These are phyloP conservation scores for Stentor coeruleus DNA, from an alignment of 73 alveolate genomes.

Conservation along the genomic window DNA sequence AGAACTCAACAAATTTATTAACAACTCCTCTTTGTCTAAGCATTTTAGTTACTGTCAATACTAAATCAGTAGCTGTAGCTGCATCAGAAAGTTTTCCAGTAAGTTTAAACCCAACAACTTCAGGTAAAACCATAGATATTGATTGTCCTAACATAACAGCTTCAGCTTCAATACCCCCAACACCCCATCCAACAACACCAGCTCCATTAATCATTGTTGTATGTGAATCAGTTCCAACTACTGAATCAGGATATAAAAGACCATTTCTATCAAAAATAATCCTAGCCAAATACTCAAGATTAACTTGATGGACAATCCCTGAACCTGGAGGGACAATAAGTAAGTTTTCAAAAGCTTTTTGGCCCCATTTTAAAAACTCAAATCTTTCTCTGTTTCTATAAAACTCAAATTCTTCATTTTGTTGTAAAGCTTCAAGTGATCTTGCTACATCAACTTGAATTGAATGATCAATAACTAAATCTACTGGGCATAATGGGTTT, in stretches of 20 bases:
- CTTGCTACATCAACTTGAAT: constrained; percentile 80
- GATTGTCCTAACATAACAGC: constrained; percentile 89
- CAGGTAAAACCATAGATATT: constrained; percentile 83
- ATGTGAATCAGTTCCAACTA: constrained; percentile 91
- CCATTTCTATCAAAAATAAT: constrained; percentile 76
- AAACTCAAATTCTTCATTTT: constrained; percentile 76
- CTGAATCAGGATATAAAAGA: constrained; percentile 79
- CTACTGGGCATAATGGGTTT: constrained; percentile 89
- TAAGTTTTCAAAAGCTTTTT: constrained; percentile 78
- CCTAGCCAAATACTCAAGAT: constrained; percentile 84
- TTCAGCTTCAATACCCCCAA: constrained; percentile 95
- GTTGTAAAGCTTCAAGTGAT: constrained; percentile 61
- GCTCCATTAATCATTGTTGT: constrained; percentile 92
- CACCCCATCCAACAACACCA: constrained; percentile 93
- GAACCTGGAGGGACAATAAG: constrained; percentile 88
- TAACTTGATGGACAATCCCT: constrained; percentile 61
- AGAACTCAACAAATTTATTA: constrained; percentile 88
- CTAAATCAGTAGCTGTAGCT: constrained; percentile 86
- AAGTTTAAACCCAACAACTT: constrained; percentile 85
- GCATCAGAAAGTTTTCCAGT: constrained; percentile 75
- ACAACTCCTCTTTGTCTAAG: constrained; percentile 89
- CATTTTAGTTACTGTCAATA: constrained; percentile 75
- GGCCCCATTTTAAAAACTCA: constrained; percentile 90
- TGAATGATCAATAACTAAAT: constrained; percentile 83
- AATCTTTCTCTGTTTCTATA: constrained; percentile 76